Evolutionary conservation across 1,284 basidiomycete genomes (phyloP), one percentile per base, ranked within the genome.

Genomic region (Pisolithus thermaeus): DNA sequence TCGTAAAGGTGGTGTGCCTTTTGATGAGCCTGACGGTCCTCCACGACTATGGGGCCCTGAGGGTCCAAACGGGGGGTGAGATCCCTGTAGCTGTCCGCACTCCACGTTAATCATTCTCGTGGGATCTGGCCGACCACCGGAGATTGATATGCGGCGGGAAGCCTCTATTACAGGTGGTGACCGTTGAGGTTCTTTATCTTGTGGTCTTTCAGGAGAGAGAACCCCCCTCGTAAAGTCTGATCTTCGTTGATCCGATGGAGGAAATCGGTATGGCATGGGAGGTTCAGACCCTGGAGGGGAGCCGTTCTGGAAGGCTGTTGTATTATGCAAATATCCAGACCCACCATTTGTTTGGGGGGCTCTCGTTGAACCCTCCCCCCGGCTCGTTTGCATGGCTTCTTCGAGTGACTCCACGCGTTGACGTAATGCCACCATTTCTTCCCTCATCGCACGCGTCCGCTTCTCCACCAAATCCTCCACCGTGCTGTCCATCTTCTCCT

Each of bases 401-500:
- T 84, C 81, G 38, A 82, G 66, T 52, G 81, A 79, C 47, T 79
- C 78, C 20, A 81, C 74, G 40, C 80, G 73, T 30, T 79, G 70
- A 46, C 76, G 75, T 50, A 89, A 68, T 22, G 70, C 69, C 20
- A 62, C 60, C 52, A 88, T 72, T 67, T 89, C 86, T 22, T 78
- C 72, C 44, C 73, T 73, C 71, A 87, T 72, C 9, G 66, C 68
- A 9, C 73, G 72, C 27, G 81, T 64, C 56, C 75, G 75, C 61
- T 75, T 77, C 60, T 85, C 82, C 37, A 87, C 81, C 30, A 79
- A 61, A 36, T 63, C 67, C 52, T 80, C 79, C 25, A 87, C 78
- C 5, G 74, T 66, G 56, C 81, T 78, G 46, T 81, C 74, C 44
- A 86, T 64, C 57, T 75, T 73, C 45, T 85, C 82, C 52, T 86